These are phyloP conservation scores for Kodamaea nitidulidarum DNA, from an alignment of 805 yeast genomes.

Conservation along the genomic window DNA sequence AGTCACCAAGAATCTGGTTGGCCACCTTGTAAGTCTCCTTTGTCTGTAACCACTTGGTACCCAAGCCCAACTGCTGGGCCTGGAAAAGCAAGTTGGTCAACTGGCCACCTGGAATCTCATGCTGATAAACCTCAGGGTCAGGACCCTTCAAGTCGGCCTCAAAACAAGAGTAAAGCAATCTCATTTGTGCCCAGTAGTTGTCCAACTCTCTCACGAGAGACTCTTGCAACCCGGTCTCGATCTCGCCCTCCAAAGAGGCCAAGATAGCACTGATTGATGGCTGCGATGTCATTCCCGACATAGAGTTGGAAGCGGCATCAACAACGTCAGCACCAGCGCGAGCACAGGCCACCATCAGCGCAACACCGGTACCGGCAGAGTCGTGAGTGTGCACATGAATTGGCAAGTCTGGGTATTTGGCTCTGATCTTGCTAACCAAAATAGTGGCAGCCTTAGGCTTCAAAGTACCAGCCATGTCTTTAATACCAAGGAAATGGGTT, in stretches of 20 bases:
- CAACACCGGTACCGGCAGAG: constrained; percentile 99
- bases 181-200: constrained; percentile 98
- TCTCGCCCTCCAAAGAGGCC: constrained; percentile 86
- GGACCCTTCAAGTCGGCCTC: constrained; percentile 99
- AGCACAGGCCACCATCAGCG: constrained; percentile 93
- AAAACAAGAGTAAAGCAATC: constrained; percentile 92
- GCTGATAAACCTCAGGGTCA: constrained; percentile 97
- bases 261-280: constrained; percentile 91
- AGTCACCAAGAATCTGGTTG: constrained; percentile 86
- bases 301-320: constrained; percentile 94
- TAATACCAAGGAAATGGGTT: constrained; percentile 94
- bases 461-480: constrained; percentile 99
- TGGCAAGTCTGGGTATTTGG: constrained; percentile 86
- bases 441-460: constrained; percentile 90
- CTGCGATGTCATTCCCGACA: constrained; percentile 98
- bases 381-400: constrained; percentile 99
- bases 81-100: constrained; percentile 96
- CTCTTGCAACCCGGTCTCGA: constrained; percentile 68
- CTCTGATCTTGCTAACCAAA: constrained; percentile 77
- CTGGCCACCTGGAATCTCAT: constrained; percentile 99
- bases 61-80: constrained; percentile 98
- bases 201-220: constrained; percentile 77
- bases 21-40: constrained; percentile 93
- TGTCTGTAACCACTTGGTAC: constrained; percentile 94
- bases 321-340: constrained; percentile 97